These are phyloP conservation scores for Hymenoscyphus occultus DNA, from an alignment of 2,329 filamentous ascomycete genomes.

Conservation along the genomic window DNA sequence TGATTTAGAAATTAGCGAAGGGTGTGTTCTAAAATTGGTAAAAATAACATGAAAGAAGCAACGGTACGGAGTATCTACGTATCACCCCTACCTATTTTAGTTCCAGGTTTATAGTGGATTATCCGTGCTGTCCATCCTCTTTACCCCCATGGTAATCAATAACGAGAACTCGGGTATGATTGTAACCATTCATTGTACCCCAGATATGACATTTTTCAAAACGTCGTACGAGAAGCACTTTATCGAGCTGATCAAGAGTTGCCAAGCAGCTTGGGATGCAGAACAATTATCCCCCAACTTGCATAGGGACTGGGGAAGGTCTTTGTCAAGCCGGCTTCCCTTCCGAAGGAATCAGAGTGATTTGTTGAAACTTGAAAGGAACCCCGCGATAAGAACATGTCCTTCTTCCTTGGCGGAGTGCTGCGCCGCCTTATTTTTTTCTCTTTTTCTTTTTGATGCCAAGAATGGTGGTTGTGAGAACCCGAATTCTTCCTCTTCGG, in stretches of 20 bases:
- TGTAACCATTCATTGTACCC: not conserved
- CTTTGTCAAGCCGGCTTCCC: slow-evolving; percentile 1
- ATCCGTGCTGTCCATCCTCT: no score
- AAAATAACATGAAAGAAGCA: no score
- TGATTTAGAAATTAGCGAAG: no score
- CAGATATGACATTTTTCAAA: not conserved
- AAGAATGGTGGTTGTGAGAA: slow-evolving; percentile 3
- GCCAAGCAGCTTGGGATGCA: slow-evolving; percentile 2
- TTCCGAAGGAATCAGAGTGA: not conserved
- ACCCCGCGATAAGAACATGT: slow-evolving; percentile 1
- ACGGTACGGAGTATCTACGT: no score
- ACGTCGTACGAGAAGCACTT: not conserved
- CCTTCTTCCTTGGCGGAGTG: not conserved
- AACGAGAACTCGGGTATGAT: not conserved
- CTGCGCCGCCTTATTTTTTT: slow-evolving; percentile 6
- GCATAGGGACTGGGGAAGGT: not conserved
- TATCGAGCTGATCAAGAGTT: slow-evolving; percentile 3
- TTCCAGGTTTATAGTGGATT: no score
- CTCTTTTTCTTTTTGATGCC: slow-evolving; percentile 3
- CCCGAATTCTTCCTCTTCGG: slow-evolving; percentile 2
- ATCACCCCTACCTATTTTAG: not conserved
- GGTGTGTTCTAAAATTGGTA: no score
- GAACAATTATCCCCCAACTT: not conserved
- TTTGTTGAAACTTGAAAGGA: not conserved
- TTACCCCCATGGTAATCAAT: no score